Percentiles rank a stretch among this genome's conserved stretches.
Conservation (phyloP, 73 alveolate species). For the Stentor coeruleus region DNA sequence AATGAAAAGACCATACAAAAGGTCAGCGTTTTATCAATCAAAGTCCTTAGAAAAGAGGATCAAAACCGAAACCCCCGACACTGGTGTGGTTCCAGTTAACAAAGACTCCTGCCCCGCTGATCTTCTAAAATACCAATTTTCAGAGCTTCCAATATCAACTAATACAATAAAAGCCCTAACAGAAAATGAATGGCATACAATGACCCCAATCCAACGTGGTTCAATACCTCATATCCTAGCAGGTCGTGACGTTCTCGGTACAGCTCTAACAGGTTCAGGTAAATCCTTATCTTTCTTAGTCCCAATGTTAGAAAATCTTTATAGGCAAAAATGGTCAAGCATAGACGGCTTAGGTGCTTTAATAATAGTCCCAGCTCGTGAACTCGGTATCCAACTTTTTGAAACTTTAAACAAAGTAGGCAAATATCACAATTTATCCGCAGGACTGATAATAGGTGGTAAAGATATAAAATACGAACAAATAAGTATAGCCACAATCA, state of each 20-base stretch:
- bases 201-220: conserved; percentile 91
- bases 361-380: conserved; percentile 82
- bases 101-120: conserved; percentile 39
- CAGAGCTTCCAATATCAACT: conserved; percentile 70
- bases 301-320: conserved; percentile 72
- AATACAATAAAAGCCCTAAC: conserved; percentile 48
- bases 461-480: conserved; percentile 59
- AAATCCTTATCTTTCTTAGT: conserved; percentile 71
- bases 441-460: conserved; percentile 87
- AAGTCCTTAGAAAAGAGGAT: conserved; percentile 18
- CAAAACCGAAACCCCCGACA: conserved; percentile 26
- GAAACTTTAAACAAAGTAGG: conserved; percentile 75
- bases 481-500: conserved; percentile 50
- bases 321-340: conserved; percentile 52
- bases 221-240: conserved; percentile 85
- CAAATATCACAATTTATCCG: conserved; percentile 58
- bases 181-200: conserved; percentile 36
- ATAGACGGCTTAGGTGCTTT: conserved; percentile 83
- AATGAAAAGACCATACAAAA: neutral
- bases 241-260: conserved; percentile 84
- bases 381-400: conserved; percentile 75
- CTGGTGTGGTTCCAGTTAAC: conserved; percentile 34
- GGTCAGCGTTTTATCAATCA: neutral
- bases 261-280: conserved; percentile 92
- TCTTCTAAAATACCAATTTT: conserved; percentile 59